Conservation (phyloP, 306 rosid genomes). For the Purshia tridentata region DNA sequence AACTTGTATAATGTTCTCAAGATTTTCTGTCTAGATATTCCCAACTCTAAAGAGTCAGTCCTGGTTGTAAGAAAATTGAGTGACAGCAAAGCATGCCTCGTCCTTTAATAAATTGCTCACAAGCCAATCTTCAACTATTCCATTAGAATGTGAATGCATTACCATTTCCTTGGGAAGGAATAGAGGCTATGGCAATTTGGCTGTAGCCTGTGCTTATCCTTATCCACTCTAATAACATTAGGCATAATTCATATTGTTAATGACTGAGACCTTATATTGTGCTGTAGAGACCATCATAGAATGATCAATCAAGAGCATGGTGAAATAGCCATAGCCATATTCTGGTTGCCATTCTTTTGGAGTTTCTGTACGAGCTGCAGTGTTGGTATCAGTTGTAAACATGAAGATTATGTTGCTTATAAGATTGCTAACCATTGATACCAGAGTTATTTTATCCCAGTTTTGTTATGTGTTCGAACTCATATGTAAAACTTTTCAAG, state of each 20-base stretch:
- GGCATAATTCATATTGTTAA: background rate
- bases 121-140: background rate
- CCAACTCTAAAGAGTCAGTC: background rate
- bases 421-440: background rate
- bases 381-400: background rate
- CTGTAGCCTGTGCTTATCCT: background rate
- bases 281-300: background rate
- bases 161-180: background rate
- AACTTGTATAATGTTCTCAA: background rate
- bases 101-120: background rate
- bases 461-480: background rate
- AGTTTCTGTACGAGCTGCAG: background rate
- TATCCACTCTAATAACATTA: background rate
- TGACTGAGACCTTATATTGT: background rate
- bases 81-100: background rate
- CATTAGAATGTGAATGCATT: background rate
- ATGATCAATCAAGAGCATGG: background rate
- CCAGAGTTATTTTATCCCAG: background rate
- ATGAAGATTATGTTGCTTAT: background rate
- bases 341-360: background rate
- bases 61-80: background rate
- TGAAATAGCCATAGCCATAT: background rate
- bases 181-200: background rate
- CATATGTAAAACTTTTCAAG: background rate
- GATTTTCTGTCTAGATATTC: background rate